These are phyloP conservation scores for Phyllosticta citriasiana DNA, from an alignment of 2,329 filamentous ascomycete genomes.

Conservation along the genomic window DNA sequence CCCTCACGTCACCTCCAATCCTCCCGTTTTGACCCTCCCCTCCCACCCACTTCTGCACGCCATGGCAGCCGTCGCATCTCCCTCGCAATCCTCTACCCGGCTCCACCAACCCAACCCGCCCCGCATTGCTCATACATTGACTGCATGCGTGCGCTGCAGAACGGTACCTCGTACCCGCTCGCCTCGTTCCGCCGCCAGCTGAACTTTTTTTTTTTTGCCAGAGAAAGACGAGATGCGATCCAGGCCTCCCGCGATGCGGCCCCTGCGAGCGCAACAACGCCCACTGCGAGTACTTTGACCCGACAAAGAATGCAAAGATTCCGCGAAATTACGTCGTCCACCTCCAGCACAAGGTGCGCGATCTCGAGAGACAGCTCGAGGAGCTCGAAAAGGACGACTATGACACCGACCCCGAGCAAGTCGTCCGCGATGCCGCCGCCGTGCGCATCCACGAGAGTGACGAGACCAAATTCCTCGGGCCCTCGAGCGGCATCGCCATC, in stretches of 20 bases:
- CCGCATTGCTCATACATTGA: slow-evolving; percentile 68
- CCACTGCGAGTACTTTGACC: slow-evolving; percentile 91
- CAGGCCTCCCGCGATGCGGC: slow-evolving; percentile 78
- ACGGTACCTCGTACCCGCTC: slow-evolving; percentile 44
- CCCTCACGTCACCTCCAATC: neutral
- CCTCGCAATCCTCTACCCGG: neutral
- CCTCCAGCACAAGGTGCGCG: slow-evolving; percentile 75
- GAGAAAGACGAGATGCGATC: slow-evolving; percentile 95
- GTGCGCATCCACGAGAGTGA: slow-evolving; percentile 78
- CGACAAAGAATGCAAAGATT: slow-evolving; percentile 73
- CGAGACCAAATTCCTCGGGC: slow-evolving; percentile 82
- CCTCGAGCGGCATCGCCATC: slow-evolving; percentile 92
- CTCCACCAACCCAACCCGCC: slow-evolving; percentile 17
- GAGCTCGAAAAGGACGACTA: slow-evolving; percentile 66
- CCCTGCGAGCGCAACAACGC: slow-evolving; percentile 89
- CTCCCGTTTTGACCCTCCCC: neutral
- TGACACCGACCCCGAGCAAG: slow-evolving; percentile 66
- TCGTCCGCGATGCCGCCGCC: slow-evolving; percentile 76
- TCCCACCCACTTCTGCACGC: neutral
- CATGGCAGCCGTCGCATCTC: neutral
- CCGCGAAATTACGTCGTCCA: slow-evolving; percentile 87
- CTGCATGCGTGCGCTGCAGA: slow-evolving; percentile 69
- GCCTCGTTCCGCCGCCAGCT: slow-evolving; percentile 12
- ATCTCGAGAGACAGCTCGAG: slow-evolving; percentile 70
- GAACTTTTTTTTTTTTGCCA: slow-evolving; percentile 26